Conservation (phyloP, 768 basidiomycete genomes). For the Hygrocybe punicea region DNA sequence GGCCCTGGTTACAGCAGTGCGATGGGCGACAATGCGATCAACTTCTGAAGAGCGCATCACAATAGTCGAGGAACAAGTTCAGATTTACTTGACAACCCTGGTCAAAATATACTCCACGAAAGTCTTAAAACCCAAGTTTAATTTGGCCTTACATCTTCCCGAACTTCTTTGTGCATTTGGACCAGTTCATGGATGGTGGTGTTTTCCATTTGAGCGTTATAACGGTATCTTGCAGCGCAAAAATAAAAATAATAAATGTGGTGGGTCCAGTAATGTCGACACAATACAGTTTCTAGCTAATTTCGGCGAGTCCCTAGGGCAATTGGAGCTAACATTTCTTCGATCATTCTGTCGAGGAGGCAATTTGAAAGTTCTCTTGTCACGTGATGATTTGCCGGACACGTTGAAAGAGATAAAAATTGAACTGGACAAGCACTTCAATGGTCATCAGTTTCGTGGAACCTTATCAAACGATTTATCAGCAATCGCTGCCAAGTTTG, state of each 20-base stretch:
- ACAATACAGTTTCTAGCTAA: too few species aligned
- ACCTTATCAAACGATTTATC: background rate
- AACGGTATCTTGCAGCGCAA: slow-evolving; percentile 25
- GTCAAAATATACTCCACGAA: slow-evolving; percentile 16
- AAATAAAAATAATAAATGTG: slow-evolving; percentile 20
- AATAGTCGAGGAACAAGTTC: slow-evolving; percentile 24
- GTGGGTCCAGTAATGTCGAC: slow-evolving; percentile 12
- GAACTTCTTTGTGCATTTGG: slow-evolving; percentile 28
- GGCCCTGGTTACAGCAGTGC: slow-evolving; percentile 29
- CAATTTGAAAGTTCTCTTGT: background rate
- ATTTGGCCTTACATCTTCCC: slow-evolving; percentile 30
- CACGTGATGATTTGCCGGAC: background rate
- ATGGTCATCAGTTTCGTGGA: background rate
- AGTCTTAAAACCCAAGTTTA: slow-evolving; percentile 27
- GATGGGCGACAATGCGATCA: slow-evolving; percentile 17
- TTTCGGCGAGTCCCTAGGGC: background rate
- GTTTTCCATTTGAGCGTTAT: slow-evolving; percentile 31
- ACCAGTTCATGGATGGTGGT: slow-evolving; percentile 35
- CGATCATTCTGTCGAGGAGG: background rate
- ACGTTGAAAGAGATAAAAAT: background rate
- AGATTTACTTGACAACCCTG: slow-evolving; percentile 22
- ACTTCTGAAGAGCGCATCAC: slow-evolving; percentile 14
- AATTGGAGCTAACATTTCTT: background rate
- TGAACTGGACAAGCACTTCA: background rate
- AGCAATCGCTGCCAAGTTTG: background rate